Percentiles rank a stretch among this genome's conserved stretches.
Conservation (phyloP, 257 asterid species). For the Solanum chilense region DNA sequence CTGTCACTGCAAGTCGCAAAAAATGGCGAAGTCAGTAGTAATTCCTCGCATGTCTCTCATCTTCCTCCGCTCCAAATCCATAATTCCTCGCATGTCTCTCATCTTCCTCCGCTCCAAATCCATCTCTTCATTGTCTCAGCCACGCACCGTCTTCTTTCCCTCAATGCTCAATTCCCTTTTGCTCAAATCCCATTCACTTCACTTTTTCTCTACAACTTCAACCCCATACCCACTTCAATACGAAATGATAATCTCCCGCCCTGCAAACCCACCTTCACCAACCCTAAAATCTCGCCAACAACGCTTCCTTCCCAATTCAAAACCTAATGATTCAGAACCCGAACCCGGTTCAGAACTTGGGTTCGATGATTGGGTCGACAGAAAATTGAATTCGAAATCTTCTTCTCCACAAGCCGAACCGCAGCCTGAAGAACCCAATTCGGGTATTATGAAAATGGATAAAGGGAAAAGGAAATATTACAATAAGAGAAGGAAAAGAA, state of each 20-base stretch:
- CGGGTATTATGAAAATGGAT: slow-evolving; percentile 23
- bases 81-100: slow-evolving; percentile 25
- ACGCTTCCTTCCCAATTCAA: slow-evolving; percentile 21
- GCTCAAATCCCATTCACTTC: slow-evolving; percentile 1
- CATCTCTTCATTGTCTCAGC: slow-evolving; percentile 2
- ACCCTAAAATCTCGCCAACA: background rate
- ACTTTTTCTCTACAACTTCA: slow-evolving; percentile 42
- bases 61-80: slow-evolving; percentile 34
- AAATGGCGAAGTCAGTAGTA: slow-evolving; percentile 14
- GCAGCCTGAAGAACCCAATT: background rate
- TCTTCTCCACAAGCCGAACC: slow-evolving; percentile 3
- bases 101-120: slow-evolving; percentile 36
- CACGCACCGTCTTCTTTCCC: slow-evolving; percentile 7
- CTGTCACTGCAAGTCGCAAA: background rate
- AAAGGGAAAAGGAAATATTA: slow-evolving; percentile 68
- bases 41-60: slow-evolving; percentile 26
- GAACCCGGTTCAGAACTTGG: slow-evolving; percentile 27
- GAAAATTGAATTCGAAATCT: slow-evolving; percentile 14
- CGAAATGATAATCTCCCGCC: slow-evolving; percentile 85
- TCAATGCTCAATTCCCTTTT: slow-evolving; percentile 3
- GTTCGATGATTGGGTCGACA: slow-evolving; percentile 82
- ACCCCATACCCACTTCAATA: slow-evolving; percentile 85
- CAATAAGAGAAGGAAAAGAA: slow-evolving; percentile 67
- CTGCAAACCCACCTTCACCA: slow-evolving; percentile 26
- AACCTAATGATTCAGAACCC: slow-evolving; percentile 9